These are phyloP conservation scores for Gossypium trilobum DNA, from an alignment of 441 rosid genomes.

Conservation along the genomic window DNA sequence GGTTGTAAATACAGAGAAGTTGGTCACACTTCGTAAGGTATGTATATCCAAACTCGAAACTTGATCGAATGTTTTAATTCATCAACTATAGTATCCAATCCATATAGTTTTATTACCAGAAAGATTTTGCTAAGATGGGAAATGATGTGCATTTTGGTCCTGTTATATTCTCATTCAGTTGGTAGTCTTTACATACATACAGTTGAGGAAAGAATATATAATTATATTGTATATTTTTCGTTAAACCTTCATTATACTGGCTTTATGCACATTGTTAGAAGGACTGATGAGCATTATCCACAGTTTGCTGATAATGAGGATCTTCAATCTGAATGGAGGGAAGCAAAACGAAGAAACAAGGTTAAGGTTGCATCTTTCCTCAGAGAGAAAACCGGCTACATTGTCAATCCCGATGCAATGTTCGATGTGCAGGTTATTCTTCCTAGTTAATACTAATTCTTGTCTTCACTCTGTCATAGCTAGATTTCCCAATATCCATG, in stretches of 20 bases:
- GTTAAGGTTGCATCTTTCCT: slow-evolving; percentile 64
- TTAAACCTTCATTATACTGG: neutral
- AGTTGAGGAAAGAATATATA: neutral
- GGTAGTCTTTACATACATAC: neutral
- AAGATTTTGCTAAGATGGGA: neutral
- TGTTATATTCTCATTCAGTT: neutral
- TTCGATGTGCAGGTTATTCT: slow-evolving; percentile 73
- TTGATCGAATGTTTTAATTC: neutral
- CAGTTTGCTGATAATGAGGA: slow-evolving; percentile 67
- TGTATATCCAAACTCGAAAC: neutral
- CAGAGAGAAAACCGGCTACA: slow-evolving; percentile 73
- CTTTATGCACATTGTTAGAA: neutral
- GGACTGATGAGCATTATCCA: neutral
- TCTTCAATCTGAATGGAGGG: slow-evolving; percentile 70
- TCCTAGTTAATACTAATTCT: neutral
- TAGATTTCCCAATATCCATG: neutral
- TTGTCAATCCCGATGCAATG: slow-evolving; percentile 80
- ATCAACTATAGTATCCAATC: neutral
- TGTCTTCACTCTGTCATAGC: neutral
- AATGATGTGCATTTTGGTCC: neutral
- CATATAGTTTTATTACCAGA: neutral
- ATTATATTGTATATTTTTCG: neutral
- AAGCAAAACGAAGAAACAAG: slow-evolving; percentile 72
- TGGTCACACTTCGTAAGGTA: slow-evolving; percentile 60
- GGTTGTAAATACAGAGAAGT: slow-evolving; percentile 61